Conservation (phyloP, 495 filamentous ascomycete species). For the Pyrenula massariospora region DNA sequence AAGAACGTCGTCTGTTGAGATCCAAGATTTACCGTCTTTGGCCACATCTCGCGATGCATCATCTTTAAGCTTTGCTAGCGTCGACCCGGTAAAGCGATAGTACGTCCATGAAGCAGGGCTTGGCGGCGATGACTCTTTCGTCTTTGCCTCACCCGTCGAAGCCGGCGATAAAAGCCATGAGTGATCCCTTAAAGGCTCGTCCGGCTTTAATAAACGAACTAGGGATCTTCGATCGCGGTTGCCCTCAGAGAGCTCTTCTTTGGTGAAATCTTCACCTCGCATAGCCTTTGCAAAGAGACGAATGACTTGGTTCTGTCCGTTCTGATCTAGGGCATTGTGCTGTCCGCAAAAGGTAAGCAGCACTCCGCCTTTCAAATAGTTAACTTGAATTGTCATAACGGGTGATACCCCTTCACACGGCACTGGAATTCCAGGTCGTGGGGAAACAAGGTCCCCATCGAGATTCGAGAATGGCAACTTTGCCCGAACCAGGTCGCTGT, state of each 20-base stretch:
- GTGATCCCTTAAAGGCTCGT: constrained; percentile 21
- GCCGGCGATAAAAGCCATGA: constrained; percentile 7
- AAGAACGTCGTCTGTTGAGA: constrained; percentile 40
- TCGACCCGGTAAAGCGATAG: constrained; percentile 11
- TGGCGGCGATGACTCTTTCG: neutral
- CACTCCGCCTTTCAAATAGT: constrained; percentile 22
- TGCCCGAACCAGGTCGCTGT: constrained; percentile 9
- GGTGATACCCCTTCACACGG: constrained; percentile 15
- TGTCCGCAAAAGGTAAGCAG: constrained; percentile 20
- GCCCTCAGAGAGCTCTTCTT: constrained; percentile 12
- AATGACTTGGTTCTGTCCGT: constrained; percentile 21
- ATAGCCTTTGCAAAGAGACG: constrained; percentile 20
- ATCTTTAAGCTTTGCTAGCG: constrained; percentile 5
- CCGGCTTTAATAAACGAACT: constrained; percentile 16
- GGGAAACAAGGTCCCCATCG: constrained; percentile 12
- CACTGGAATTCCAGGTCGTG: constrained; percentile 18
- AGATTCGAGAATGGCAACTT: constrained; percentile 18
- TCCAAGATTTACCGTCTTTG: constrained; percentile 1
- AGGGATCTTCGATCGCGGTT: constrained; percentile 21
- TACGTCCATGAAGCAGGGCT: constrained; percentile 9
- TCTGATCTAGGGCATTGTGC: constrained; percentile 30
- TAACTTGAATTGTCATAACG: constrained; percentile 21
- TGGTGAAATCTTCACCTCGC: constrained; percentile 10
- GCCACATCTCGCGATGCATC: constrained; percentile 2
- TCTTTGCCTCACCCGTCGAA: neutral